Evolutionary conservation across 768 basidiomycete genomes (phyloP), one percentile per base, ranked within the genome.

Genomic region (Amylocystis lapponica): DNA sequence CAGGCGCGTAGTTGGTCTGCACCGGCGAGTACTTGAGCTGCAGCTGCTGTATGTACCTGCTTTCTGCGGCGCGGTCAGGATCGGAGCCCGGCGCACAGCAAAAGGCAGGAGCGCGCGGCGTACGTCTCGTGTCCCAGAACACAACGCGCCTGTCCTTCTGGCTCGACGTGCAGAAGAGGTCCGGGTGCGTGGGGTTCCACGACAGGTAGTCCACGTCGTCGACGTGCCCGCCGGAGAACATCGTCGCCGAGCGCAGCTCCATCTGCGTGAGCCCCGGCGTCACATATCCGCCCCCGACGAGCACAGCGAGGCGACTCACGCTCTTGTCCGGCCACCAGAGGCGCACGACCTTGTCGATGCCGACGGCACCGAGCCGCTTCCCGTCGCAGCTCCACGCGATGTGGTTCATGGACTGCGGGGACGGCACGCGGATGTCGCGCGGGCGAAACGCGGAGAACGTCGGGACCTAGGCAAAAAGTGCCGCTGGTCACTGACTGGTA

Each of bases 321-420:
- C 76, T 83, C 58, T 85, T 83, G 47, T 89, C 86, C 4, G 86
- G 85, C 39, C 67, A 64, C 83, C 86, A 90, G n/a, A 90, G 62
- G 51, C 87, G 68, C 10, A 79, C 78, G n/a, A 68, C 64, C 56
- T 83, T 87, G 66, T 91, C 87, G 33, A 88, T 78, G 3, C 87
- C 87, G 7, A 85, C 86, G n/a, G 79, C 85, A 2, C 83, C 84
- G 12, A 90, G 68, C 45, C 82, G 82, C 66, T 81, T 81, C 14
- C 87, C 87, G 55, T 90, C 87, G 54, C 86, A 88, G 53, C 71
- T 89, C 86, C 86, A 91, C 0, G 85, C 83, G 40, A 89, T 79
- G 56, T 86, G 84, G 34, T 71, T 84, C 69, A 88, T 83, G 1
- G 63, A 61, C 52, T 84, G 81, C 14, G 75, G 61, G 36, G 76